phyloP scores from a whole-genome alignment of 331 rosid genomes.

The Prunus yedoensis region DNA sequence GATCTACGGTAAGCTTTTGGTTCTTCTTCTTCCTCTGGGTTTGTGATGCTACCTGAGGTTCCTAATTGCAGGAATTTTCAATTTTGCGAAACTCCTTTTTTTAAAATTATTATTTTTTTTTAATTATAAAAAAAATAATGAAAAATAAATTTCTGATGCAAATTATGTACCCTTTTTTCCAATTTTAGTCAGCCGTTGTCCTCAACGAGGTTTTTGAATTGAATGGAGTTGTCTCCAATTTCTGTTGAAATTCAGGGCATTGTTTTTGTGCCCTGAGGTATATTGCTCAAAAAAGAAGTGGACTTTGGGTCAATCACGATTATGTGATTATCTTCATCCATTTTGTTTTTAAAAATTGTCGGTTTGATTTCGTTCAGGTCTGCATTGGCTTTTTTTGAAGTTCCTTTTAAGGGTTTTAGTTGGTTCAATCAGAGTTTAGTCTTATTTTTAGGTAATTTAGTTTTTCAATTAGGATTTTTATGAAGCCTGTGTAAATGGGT shows the following conservation, averaged over 20 bases:
- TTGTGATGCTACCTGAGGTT: background rate
- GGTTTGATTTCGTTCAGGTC: background rate
- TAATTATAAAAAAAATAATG: too few species aligned
- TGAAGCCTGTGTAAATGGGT: background rate
- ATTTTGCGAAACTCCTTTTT: background rate
- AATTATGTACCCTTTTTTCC: background rate
- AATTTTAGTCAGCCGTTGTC: background rate
- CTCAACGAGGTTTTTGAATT: background rate
- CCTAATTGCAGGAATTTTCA: background rate
- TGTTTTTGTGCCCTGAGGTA: background rate
- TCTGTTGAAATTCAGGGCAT: background rate
- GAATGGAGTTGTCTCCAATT: background rate
- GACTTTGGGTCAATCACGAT: background rate
- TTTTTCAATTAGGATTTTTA: background rate
- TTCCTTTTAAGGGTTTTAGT: background rate
- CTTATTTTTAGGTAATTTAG: background rate
- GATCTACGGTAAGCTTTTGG: background rate
- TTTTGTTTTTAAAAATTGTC: background rate
- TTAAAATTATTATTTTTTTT: too few species aligned
- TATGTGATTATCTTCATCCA: background rate
- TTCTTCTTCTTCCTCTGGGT: background rate
- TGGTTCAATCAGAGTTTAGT: conserved; percentile 8
- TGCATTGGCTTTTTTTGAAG: background rate
- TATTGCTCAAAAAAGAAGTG: background rate
- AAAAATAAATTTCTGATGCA: background rate